phyloP scores from a whole-genome alignment of 768 basidiomycete genomes.

The Rhodotorula kratochvilovae region DNA sequence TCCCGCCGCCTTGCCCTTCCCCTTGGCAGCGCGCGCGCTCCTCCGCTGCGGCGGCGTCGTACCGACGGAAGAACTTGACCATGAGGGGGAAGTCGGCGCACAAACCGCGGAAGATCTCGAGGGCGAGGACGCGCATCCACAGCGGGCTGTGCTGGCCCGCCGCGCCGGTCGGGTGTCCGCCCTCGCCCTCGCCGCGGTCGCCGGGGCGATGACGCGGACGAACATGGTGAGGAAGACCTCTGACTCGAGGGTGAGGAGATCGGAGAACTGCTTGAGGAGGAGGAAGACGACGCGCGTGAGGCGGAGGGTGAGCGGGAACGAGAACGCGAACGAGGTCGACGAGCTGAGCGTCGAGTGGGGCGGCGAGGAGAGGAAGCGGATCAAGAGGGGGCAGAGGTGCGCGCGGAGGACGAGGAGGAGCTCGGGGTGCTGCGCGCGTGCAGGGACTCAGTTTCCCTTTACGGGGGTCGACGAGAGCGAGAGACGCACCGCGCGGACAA shows the following conservation, averaged over 20 bases:
- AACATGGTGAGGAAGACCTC: constrained; percentile 73
- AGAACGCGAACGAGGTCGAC: constrained; percentile 43
- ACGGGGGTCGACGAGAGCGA: neutral
- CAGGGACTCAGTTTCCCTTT: neutral
- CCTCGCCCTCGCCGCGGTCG: constrained; percentile 45
- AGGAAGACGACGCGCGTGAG: constrained; percentile 91
- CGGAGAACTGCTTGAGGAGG: constrained; percentile 81
- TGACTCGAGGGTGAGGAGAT: constrained; percentile 71
- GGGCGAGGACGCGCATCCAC: constrained; percentile 86
- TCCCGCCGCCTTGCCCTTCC: constrained; percentile 2
- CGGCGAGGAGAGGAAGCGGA: constrained; percentile 65
- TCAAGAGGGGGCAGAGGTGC: constrained; percentile 82
- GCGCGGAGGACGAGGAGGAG: constrained; percentile 79
- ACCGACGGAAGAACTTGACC: constrained; percentile 71
- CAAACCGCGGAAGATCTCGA: constrained; percentile 86
- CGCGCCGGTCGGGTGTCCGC: constrained; percentile 42
- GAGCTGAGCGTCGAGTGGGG: constrained; percentile 31
- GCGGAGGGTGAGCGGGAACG: constrained; percentile 64
- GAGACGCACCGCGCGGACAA: constrained; percentile 67
- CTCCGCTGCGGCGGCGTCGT: constrained; percentile 51
- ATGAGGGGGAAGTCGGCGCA: constrained; percentile 76
- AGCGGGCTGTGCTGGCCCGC: constrained; percentile 51
- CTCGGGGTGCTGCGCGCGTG: constrained; percentile 62
- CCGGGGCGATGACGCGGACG: constrained; percentile 49
- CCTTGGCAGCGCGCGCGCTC: neutral